Evolutionary conservation across 768 basidiomycete species (phyloP).

Genomic region (Chalciporus pseudorubinellus): DNA sequence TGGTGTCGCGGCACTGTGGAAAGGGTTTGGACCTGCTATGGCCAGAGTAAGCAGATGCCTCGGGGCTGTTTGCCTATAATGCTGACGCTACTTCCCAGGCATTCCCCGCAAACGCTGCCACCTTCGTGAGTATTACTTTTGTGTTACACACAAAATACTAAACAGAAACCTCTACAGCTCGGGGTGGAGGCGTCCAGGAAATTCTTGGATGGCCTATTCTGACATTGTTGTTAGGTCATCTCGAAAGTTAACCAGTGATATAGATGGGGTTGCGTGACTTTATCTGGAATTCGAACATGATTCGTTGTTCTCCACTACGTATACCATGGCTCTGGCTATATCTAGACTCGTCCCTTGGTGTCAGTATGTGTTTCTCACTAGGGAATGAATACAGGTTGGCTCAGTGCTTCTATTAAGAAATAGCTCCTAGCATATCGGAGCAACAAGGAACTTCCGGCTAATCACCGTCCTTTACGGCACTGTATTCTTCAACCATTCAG

Average conservation of each 20-base stretch:
- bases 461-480: conserved; percentile 18
- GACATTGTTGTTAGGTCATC: conserved; percentile 1
- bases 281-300: not conserved
- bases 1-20: conserved; percentile 88
- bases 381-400: not conserved
- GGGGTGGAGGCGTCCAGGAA: conserved; percentile 92
- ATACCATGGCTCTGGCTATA: not conserved
- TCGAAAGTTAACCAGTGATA: not conserved
- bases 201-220: conserved; percentile 69
- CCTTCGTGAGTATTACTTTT: conserved; percentile 61
- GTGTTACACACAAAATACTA: not conserved
- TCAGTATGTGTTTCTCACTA: conserved; percentile 2
- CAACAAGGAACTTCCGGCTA: not conserved
- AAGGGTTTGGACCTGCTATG: conserved; percentile 98
- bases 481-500: not conserved
- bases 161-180: conserved; percentile 47
- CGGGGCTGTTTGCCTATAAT: not conserved
- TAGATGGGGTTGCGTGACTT: no score
- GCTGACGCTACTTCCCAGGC: conserved; percentile 48
- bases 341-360: not conserved
- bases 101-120: conserved; percentile 96
- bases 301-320: not conserved
- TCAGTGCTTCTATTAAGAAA: no score
- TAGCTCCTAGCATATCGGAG: not conserved
- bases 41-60: conserved; percentile 55